Conservation (phyloP, 768 basidiomycete genomes). For the Russula olivacea region DNA sequence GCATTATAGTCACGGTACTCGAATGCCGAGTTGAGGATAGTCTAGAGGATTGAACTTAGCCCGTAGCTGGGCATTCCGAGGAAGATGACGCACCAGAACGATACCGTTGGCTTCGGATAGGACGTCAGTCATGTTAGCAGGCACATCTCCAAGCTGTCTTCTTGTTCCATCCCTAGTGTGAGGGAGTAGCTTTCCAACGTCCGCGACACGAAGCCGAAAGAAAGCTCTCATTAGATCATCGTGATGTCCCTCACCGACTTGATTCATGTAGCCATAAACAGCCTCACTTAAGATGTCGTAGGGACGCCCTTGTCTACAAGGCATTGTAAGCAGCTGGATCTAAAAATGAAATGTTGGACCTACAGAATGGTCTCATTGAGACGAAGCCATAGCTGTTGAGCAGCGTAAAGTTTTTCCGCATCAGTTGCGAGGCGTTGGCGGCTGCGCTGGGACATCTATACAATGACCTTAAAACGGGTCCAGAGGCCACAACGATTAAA, state of each 20-base stretch:
- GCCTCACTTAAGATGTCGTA: constrained; percentile 65
- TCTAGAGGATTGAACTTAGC: constrained; percentile 38
- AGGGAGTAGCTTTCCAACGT: constrained; percentile 63
- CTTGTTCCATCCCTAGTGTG: constrained; percentile 49
- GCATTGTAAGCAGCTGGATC: neutral
- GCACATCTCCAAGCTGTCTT: constrained; percentile 40
- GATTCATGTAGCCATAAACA: constrained; percentile 62
- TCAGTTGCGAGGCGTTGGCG: constrained; percentile 72
- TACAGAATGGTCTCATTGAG: constrained; percentile 66
- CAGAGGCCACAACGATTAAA: neutral
- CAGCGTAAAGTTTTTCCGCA: constrained; percentile 82
- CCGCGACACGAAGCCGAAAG: constrained; percentile 63
- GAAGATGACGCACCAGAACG: constrained; percentile 48
- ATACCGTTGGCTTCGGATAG: constrained; percentile 66
- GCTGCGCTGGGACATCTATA: constrained; percentile 73
- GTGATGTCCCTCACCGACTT: constrained; percentile 46
- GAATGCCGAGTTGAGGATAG: constrained; percentile 62
- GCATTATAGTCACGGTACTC: constrained; percentile 69
- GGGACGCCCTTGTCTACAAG: constrained; percentile 45
- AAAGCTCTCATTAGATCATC: constrained; percentile 81
- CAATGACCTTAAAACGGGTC: neutral
- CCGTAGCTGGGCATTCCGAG: neutral
- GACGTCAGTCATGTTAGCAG: constrained; percentile 39
- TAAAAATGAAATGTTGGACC: constrained; percentile 25
- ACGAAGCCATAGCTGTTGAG: constrained; percentile 72